Percentiles rank a stretch among this genome's conserved stretches.
phyloP scores from a whole-genome alignment of 1,284 basidiomycete species.

The Microbotryum scabiosae region DNA sequence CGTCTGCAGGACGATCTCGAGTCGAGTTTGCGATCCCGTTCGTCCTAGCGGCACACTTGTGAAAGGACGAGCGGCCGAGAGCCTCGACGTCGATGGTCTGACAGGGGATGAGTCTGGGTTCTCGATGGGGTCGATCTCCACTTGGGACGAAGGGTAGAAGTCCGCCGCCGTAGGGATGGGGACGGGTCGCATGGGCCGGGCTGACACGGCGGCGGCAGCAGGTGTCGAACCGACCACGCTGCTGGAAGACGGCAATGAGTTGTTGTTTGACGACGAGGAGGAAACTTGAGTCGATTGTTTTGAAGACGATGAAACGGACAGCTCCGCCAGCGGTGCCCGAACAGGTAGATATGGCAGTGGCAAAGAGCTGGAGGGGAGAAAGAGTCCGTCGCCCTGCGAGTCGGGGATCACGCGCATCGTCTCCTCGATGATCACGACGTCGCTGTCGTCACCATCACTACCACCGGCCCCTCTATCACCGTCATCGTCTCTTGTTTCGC shows the following conservation, averaged over 20 bases:
- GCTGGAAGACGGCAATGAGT: slow-evolving; percentile 4
- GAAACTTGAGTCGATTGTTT: background rate
- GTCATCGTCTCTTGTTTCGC: too few relatives aligned
- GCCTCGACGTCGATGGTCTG: background rate
- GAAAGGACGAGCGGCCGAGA: background rate
- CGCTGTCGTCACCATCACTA: too few relatives aligned
- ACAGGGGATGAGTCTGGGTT: slow-evolving; percentile 22
- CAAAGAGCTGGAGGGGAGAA: background rate
- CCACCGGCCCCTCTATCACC: too few relatives aligned
- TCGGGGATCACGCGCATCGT: slow-evolving; percentile 8
- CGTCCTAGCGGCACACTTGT: background rate
- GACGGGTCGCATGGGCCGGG: slow-evolving; percentile 2
- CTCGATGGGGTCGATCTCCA: slow-evolving; percentile 21
- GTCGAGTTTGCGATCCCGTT: background rate
- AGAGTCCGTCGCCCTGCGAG: slow-evolving; percentile 10
- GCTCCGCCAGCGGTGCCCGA: background rate
- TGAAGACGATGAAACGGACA: background rate
- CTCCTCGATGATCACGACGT: too few relatives aligned
- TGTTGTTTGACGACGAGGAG: slow-evolving; percentile 2
- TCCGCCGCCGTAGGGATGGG: slow-evolving; percentile 4
- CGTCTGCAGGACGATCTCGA: slow-evolving; percentile 8
- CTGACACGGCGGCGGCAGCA: background rate
- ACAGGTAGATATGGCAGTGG: too few relatives aligned
- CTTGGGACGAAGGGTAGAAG: background rate
- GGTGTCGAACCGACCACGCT: background rate